These are phyloP conservation scores for Yamadazyma triangularis DNA, from an alignment of 1,139 yeast species.

Conservation along the genomic window DNA sequence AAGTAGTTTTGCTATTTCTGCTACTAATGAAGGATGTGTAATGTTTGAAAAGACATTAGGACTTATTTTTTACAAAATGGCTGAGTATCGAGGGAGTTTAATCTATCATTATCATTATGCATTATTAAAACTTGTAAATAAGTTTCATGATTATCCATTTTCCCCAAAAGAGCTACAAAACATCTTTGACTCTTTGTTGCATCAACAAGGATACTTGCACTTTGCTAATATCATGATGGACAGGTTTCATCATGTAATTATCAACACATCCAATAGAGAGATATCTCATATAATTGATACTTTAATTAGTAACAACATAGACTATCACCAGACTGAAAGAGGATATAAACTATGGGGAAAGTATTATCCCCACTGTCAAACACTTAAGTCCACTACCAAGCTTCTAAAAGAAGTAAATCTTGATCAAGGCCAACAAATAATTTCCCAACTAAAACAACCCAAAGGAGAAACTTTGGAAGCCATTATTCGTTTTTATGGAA, in stretches of 20 bases:
- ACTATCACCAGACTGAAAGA: neutral
- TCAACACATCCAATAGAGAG: neutral
- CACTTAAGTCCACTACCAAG: neutral
- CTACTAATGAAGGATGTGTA: too few species aligned
- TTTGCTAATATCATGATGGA: constrained; percentile 15
- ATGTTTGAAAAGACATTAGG: too few species aligned
- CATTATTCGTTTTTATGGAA: neutral
- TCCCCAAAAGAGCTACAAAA: constrained; percentile 2
- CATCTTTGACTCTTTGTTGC: constrained; percentile 6
- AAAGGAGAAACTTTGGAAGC: neutral
- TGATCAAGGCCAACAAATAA: neutral
- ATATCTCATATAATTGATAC: constrained; percentile 2
- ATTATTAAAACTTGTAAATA: constrained; percentile 8
- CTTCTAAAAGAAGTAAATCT: neutral
- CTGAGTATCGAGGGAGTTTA: too few species aligned
- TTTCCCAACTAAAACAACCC: neutral
- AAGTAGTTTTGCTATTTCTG: too few species aligned
- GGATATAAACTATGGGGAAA: neutral
- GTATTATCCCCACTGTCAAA: neutral
- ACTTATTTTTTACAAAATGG: too few species aligned
- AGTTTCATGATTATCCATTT: constrained; percentile 2
- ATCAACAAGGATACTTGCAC: constrained; percentile 6
- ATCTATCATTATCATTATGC: constrained; percentile 7
- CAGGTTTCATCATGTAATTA: constrained; percentile 3
- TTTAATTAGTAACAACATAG: constrained; percentile 10